A percentile compares a stretch with the other conserved stretches of the same genome.
Conservation (phyloP, 1,139 yeast genomes). For the Hemisphaericaspora xylofermentans region DNA sequence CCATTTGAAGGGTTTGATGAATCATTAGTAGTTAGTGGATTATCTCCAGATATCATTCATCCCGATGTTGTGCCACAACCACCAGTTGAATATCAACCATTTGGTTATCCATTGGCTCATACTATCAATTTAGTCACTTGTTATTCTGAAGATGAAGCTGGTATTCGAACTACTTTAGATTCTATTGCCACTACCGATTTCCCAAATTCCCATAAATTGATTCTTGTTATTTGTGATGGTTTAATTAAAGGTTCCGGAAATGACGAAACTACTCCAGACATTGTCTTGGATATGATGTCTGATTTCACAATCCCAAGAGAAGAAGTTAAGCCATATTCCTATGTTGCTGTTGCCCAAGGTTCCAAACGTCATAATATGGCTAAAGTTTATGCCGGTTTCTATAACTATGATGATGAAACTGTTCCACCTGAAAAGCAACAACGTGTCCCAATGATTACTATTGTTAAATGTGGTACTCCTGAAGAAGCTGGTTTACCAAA, state of each 20-base stretch:
- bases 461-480: slow-evolving; percentile 93
- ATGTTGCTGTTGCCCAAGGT: slow-evolving; percentile 94
- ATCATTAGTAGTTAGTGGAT: slow-evolving; percentile 40
- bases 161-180: slow-evolving; percentile 83
- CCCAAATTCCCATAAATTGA: slow-evolving; percentile 89
- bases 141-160: slow-evolving; percentile 88
- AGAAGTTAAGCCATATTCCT: slow-evolving; percentile 75
- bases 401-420: slow-evolving; percentile 72
- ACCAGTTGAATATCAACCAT: slow-evolving; percentile 84
- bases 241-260: slow-evolving; percentile 92
- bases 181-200: slow-evolving; percentile 90
- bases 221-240: slow-evolving; percentile 90
- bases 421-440: slow-evolving; percentile 82
- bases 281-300: slow-evolving; percentile 82
- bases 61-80: slow-evolving; percentile 82
- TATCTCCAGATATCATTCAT: slow-evolving; percentile 71
- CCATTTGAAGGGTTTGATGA: slow-evolving; percentile 47
- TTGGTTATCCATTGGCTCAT: slow-evolving; percentile 84
- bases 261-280: slow-evolving; percentile 82
- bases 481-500: slow-evolving; percentile 76
- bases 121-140: slow-evolving; percentile 84
- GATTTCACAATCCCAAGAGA: slow-evolving; percentile 74
- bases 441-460: slow-evolving; percentile 76
- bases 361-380: slow-evolving; percentile 95
- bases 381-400: slow-evolving; percentile 89